Evolutionary conservation across 306 rosid genomes (phyloP).

Genomic region (Potentilla sterilis): DNA sequence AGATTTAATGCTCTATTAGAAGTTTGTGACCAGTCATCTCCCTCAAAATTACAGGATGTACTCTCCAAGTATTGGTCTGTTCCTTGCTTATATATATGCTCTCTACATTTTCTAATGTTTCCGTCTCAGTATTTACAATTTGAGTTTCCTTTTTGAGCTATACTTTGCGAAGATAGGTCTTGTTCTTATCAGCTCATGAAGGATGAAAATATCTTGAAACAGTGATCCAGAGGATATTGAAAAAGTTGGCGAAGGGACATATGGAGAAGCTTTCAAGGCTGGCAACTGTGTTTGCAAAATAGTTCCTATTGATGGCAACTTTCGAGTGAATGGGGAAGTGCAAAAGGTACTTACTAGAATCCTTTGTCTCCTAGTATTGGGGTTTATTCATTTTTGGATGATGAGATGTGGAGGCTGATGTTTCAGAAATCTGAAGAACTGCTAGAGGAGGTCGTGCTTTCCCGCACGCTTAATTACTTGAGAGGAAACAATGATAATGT

Average conservation of each 20-base stretch:
- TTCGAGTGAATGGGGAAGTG: conserved; percentile 76
- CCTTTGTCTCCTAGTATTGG: neutral
- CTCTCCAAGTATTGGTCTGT: conserved; percentile 63
- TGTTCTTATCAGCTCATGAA: conserved; percentile 27
- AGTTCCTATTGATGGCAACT: conserved; percentile 88
- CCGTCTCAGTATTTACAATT: neutral
- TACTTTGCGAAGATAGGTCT: conserved; percentile 13
- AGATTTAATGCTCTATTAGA: conserved; percentile 61
- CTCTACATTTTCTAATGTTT: neutral
- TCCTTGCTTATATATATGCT: conserved; percentile 22
- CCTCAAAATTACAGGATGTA: conserved; percentile 49
- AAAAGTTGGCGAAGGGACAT: conserved; percentile 94
- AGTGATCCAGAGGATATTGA: conserved; percentile 55
- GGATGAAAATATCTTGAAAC: conserved; percentile 29
- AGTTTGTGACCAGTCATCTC: conserved; percentile 80
- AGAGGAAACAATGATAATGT: conserved; percentile 44
- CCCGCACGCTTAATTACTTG: conserved; percentile 76
- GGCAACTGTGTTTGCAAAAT: conserved; percentile 78
- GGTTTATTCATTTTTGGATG: conserved; percentile 12
- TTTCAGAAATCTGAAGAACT: conserved; percentile 78
- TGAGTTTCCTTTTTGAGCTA: conserved; percentile 6
- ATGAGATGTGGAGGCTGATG: conserved; percentile 15
- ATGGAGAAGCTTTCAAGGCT: conserved; percentile 88
- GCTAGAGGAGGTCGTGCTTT: conserved; percentile 88
- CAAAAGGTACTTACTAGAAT: conserved; percentile 63